Base-by-base conservation (phyloP, 169 alveolate species). In the Cryptosporidium ubiquitum region DNA sequence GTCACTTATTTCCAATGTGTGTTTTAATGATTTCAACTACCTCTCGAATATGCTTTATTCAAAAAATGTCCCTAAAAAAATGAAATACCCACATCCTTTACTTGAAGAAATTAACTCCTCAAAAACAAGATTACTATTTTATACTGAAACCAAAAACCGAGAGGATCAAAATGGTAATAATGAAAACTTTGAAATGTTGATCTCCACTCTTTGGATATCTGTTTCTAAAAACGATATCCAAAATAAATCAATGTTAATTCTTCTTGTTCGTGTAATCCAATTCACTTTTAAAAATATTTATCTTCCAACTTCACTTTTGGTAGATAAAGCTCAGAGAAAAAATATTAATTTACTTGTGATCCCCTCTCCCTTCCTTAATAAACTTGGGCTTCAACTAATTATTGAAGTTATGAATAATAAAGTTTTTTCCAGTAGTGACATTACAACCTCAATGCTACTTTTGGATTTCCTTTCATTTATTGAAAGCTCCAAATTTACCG, bases 341-440 rank as follows among this genome's bases (percentile, higher is more conserved):
- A 44, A 64, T 42, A 33, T 79, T 3, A 58, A 79, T n/a, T 47
- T 79, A 47, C 26, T 79, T 9, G 79, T 79, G 16, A 26, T 79
- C 9, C 89, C 89, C 23, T 79, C 89, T n/a, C 89, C 89, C 10
- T 79, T 61, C 49, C 49, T 79, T 16, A 42, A 49, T 7, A 37
- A 61, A n/a, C 44, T 79, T 12, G 89, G 89, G 9, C 40, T 79
- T 20, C 73, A 42, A 18, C 40, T 79, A 5, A 49, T 61, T 42
- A 29, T 79, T 61, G 89, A 79, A 42, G 35, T 26, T 26, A 12
- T 10, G 12, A 47, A 64, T 61, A 61, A 64, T 14, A 35, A 79
- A 12, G 33, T 44, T 10, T 64, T 79, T 26, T 26, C 85, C 5
- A 73, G 55, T 57, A 42, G 35, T 3, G 85, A 79, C 20, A 44